Evolutionary conservation across 2,329 filamentous ascomycete species (phyloP), one percentile per base, ranked within the genome.

Genomic region (Lecanosticta acicola): DNA sequence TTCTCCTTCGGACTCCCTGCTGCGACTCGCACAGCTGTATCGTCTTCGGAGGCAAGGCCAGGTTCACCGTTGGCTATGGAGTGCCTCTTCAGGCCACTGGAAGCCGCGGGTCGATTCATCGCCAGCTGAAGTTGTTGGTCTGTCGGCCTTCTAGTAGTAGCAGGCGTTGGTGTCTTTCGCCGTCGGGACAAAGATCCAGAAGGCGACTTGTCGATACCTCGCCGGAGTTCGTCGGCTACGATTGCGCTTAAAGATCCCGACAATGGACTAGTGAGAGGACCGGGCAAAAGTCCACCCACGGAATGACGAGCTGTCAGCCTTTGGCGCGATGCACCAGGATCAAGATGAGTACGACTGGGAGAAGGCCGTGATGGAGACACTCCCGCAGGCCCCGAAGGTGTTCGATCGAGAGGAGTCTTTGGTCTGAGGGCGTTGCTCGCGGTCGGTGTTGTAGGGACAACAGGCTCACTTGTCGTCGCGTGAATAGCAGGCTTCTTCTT

Each of bases 171-270:
- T 4, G 49, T 50, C 10, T 46, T 45, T 36, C 49, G 43, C 18
- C 50, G 43, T 11, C 51, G 41, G 18, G 43, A 50, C 8, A 53
- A 46, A 21, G 41, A 51, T n/a, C 38, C 44, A 26, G 48, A 42
- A n/a, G 57, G 54, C 10, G 51, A 48, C 14, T 46, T 50, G 10
- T 63, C 60, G 14, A 77, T 70, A 11, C 78, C 76, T 13, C 78
- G 74, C n/a, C 80, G 74, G 19, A 84, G 68, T 17, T 79, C 75
- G 52, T 85, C 81, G 7, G 80, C 81, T 4, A 85, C 79, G 39
- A 85, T 76, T 1, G 77, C 81, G 59, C 73, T 79, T 13, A 85
- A 69, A 1, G 76, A 76, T 1, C 74, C 76, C 2, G 76, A 80
- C 1, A 85, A 68, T 0, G 82, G 79, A 21, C 76, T 76, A 1